A percentile compares a stretch with the other conserved stretches of the same genome.
Evolutionary conservation across 2,329 filamentous ascomycete genomes (phyloP).

Genomic region (Neoarthrinium moseri): DNA sequence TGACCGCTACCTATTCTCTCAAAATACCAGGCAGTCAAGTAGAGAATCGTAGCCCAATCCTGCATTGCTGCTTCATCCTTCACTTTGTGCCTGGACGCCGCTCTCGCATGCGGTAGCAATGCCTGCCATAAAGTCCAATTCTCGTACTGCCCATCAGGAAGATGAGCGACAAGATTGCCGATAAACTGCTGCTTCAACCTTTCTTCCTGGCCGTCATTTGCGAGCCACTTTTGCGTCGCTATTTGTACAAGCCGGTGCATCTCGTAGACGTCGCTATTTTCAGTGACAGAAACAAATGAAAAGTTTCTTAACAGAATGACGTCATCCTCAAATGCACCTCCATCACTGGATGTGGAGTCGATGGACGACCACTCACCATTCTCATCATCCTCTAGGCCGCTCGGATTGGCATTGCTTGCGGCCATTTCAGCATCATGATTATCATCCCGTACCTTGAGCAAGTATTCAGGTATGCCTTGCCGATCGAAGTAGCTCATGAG

Average conservation of each 20-base stretch:
- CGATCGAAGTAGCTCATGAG: constrained; percentile 46
- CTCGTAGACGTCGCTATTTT: constrained; percentile 27
- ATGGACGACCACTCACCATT: constrained; percentile 6
- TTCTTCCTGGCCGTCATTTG: constrained; percentile 21
- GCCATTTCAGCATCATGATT: too few species aligned
- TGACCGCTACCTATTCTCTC: background rate
- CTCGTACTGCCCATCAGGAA: constrained; percentile 26
- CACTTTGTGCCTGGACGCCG: background rate
- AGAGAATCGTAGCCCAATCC: constrained; percentile 9
- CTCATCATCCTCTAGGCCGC: background rate
- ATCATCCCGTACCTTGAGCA: too few species aligned
- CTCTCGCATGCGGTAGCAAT: constrained; percentile 1
- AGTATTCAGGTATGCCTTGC: constrained; percentile 21
- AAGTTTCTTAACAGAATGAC: constrained; percentile 32
- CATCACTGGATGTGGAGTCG: background rate
- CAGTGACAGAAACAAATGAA: constrained; percentile 29
- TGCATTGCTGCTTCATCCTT: background rate
- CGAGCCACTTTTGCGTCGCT: constrained; percentile 32
- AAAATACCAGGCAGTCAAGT: constrained; percentile 3
- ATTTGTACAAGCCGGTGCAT: constrained; percentile 44
- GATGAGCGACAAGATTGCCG: constrained; percentile 19
- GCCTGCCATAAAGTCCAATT: constrained; percentile 25
- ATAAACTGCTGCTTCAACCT: constrained; percentile 28
- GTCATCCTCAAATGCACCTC: constrained; percentile 29
- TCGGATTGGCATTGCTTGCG: too few species aligned